Base-by-base conservation (phyloP, 2,329 filamentous ascomycete species). In the Blastomyces emzantsi region DNA sequence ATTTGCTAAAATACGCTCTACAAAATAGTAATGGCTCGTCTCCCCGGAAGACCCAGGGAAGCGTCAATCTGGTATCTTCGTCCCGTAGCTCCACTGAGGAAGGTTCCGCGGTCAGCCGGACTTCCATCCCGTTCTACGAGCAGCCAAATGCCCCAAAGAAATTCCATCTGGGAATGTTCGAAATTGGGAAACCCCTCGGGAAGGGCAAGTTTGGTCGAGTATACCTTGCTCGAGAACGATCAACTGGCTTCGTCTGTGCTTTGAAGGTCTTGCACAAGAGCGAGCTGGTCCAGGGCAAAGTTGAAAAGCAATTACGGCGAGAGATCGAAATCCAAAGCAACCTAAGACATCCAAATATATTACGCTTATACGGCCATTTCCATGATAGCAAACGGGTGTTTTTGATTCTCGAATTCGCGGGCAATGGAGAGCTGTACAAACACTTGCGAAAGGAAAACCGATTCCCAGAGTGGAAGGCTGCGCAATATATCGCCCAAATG, bases 281-380 rank as follows among this genome's bases (percentile, higher is more conserved):
- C 66, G 90, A 94, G 76, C 79, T 94, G 65, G 87, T 90, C 72
- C 86, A 90, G 68, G 90, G 89, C 63, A 87, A 87, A 63, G 90
- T 94, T 55, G 90, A 95, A 78, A 92, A 91, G 79, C 90, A 94
- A 78, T 88, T 94, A 63, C 86, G 90, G 41, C 86, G 90, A 70
- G 90, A 95, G 76, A 92, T 95, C 67, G 90, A 95, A 75, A 95
- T 95, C 71, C 90, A 95, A 77, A 90, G 87, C 70, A 92, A 95
- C 75, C 83, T 95, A 67, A 85, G 90, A 55, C 90, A 95, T 73
- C 90, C 90, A 63, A 94, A 94, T 76, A 90, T 94, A 71, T 81
- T 94, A 64, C 86, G 90, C 69, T 81, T 95, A 43, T 94, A 89
- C 76, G 90, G 90, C 3, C 90, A 94, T 77, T 95, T 95, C 79